Percentiles rank a stretch among this genome's conserved stretches.
phyloP scores from a whole-genome alignment of 345 rosid species.

The Lumnitzera racemosa region DNA sequence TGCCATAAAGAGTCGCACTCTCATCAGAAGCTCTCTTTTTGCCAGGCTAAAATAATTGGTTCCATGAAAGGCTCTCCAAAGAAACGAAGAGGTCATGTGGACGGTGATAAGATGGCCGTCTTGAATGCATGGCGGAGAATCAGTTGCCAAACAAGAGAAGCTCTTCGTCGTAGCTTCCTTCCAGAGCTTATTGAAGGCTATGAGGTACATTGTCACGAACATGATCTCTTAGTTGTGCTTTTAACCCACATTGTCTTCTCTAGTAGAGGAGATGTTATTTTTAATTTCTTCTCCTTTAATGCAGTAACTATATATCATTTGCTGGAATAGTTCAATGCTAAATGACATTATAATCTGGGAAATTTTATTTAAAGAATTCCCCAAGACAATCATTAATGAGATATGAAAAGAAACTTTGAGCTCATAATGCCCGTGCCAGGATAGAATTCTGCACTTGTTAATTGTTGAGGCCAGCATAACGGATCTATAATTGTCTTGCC shows the following conservation, averaged over 20 bases:
- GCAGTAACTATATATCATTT: too few species aligned
- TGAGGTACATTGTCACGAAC: slow-evolving; percentile 42
- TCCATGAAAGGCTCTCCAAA: slow-evolving; percentile 29
- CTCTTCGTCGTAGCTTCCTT: slow-evolving; percentile 83
- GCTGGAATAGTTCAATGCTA: too few species aligned
- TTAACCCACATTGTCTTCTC: not conserved
- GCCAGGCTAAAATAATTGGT: slow-evolving; percentile 59
- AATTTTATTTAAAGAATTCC: too few species aligned
- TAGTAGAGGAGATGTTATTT: not conserved
- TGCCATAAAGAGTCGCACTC: too few species aligned
- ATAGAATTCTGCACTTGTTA: too few species aligned
- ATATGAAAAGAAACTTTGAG: too few species aligned
- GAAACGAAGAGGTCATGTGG: slow-evolving; percentile 47
- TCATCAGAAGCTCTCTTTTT: slow-evolving; percentile 5
- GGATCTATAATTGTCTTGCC: too few species aligned
- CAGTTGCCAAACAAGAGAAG: slow-evolving; percentile 79
- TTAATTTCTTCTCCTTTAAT: too few species aligned
- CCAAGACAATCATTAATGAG: too few species aligned
- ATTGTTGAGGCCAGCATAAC: too few species aligned
- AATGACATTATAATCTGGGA: too few species aligned
- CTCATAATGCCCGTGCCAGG: too few species aligned
- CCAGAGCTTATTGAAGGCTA: slow-evolving; percentile 68
- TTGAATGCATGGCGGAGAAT: slow-evolving; percentile 80
- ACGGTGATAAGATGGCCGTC: slow-evolving; percentile 59
- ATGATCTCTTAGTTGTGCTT: not conserved